A percentile compares a stretch with the other conserved stretches of the same genome.
Evolutionary conservation across 768 basidiomycete genomes (phyloP).

Genomic region (Podaxis pistillaris): DNA sequence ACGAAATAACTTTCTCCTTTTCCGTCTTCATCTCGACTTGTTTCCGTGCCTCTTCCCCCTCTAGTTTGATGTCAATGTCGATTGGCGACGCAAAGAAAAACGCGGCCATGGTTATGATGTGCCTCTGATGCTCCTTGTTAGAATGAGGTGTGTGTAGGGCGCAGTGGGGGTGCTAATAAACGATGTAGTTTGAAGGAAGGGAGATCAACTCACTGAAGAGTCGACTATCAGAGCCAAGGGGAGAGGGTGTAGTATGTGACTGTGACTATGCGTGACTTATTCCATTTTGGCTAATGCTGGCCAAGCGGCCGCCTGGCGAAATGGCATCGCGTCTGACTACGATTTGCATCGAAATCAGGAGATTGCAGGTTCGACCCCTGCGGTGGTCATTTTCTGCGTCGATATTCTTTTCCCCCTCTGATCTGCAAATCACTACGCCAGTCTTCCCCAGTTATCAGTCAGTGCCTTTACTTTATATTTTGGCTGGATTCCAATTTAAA

Average conservation of each 20-base stretch:
- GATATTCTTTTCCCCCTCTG: not conserved
- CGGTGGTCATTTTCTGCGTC: slow-evolving; percentile 59
- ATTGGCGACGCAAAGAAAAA: slow-evolving; percentile 93
- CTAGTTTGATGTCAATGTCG: slow-evolving; percentile 87
- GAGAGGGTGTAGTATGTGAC: too few species aligned
- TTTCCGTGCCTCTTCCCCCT: slow-evolving; percentile 84
- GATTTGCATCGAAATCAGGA: slow-evolving; percentile 61
- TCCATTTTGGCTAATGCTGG: too few species aligned
- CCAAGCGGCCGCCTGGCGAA: slow-evolving; percentile 76
- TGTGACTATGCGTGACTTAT: too few species aligned
- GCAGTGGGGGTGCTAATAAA: not conserved
- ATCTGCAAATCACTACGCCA: not conserved
- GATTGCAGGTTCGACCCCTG: slow-evolving; percentile 94
- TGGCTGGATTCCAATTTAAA: too few species aligned
- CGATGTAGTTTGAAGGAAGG: not conserved
- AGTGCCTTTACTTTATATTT: too few species aligned
- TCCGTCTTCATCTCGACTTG: slow-evolving; percentile 88
- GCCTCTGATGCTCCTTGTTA: not conserved
- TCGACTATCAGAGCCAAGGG: too few species aligned
- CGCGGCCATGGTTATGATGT: slow-evolving; percentile 57
- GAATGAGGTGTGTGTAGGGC: not conserved
- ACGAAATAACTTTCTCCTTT: slow-evolving; percentile 80
- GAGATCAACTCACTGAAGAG: not conserved
- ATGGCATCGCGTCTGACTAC: slow-evolving; percentile 95
- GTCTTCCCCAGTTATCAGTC: too few species aligned